Percentiles rank a stretch among this genome's conserved stretches.
These are phyloP conservation scores for Pulveroboletus sp. DNA, from an alignment of 768 basidiomycete genomes.

Conservation along the genomic window DNA sequence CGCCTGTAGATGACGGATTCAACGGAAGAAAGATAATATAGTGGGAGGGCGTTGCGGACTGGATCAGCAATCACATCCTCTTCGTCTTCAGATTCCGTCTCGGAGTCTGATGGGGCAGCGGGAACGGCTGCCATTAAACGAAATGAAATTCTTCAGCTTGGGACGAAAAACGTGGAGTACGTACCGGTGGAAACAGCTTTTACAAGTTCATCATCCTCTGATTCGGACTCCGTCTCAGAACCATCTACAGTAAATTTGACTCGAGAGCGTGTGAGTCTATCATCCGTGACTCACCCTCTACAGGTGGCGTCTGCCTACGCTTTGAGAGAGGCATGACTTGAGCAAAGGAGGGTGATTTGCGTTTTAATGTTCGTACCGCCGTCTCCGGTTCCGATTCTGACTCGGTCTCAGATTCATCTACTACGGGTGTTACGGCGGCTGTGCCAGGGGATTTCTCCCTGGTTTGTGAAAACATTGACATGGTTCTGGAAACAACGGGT, in stretches of 20 bases:
- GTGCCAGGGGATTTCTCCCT: constrained; percentile 2
- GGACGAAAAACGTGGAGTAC: constrained; percentile 9
- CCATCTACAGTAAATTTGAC: constrained; percentile 23
- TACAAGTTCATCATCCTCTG: constrained; percentile 24
- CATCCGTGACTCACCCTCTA: constrained; percentile 16
- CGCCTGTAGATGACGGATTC: constrained; percentile 26
- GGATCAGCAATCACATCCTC: constrained; percentile 28
- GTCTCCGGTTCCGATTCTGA: constrained; percentile 28
- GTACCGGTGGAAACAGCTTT: constrained; percentile 13
- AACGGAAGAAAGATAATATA: background rate
- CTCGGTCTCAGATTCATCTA: constrained; percentile 32
- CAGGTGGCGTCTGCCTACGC: constrained; percentile 10
- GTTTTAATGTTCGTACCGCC: constrained; percentile 14
- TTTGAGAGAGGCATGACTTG: constrained; percentile 13
- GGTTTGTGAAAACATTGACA: constrained; percentile 8
- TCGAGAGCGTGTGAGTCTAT: background rate
- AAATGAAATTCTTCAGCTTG: background rate
- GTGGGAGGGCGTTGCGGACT: constrained; percentile 18
- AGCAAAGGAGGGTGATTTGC: constrained; percentile 21
- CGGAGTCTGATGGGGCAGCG: constrained; percentile 26
- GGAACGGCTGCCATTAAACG: constrained; percentile 2
- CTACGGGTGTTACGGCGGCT: background rate
- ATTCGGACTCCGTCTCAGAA: constrained; percentile 48
- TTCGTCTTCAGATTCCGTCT: constrained; percentile 46
- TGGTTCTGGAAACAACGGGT: constrained; percentile 24